Evolutionary conservation across 805 yeast genomes (phyloP).

Genomic region (Wickerhamomyces mucosus): DNA sequence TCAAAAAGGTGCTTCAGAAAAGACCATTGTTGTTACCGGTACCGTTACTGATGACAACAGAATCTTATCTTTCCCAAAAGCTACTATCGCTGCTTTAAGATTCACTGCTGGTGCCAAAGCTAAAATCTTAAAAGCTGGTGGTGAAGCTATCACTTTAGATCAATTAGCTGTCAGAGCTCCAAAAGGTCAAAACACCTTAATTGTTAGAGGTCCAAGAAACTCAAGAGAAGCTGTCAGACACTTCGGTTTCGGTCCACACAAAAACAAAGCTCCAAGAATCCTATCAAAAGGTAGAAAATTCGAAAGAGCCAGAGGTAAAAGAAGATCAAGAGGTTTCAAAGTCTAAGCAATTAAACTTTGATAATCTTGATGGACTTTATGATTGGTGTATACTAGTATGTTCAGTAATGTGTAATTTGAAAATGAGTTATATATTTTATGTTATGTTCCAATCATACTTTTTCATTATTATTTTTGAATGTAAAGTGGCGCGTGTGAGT

Average conservation of each 20-base stretch:
- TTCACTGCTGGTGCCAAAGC: slow-evolving; percentile 99
- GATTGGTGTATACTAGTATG: slow-evolving; percentile 13
- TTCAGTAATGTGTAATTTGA: slow-evolving; percentile 3
- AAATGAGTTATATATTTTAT: slow-evolving; percentile 1
- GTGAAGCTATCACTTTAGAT: slow-evolving; percentile 98
- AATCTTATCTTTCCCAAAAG: slow-evolving; percentile 88
- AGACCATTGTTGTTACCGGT: slow-evolving; percentile 97
- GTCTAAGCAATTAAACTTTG: slow-evolving; percentile 50
- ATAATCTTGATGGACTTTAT: slow-evolving; percentile 4
- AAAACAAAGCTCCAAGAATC: slow-evolving; percentile 98
- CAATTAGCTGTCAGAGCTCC: slow-evolving; percentile 99
- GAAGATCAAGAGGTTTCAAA: slow-evolving; percentile 99
- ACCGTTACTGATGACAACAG: slow-evolving; percentile 98
- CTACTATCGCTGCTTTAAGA: slow-evolving; percentile 98
- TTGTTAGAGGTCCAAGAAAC: slow-evolving; percentile 98
- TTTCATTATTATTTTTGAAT: no score
- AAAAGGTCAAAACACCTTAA: slow-evolving; percentile 97
- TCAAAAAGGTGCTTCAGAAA: slow-evolving; percentile 78
- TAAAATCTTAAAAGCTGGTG: slow-evolving; percentile 95
- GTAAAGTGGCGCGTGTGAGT: no score
- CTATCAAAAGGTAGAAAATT: slow-evolving; percentile 97
- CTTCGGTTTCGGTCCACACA: slow-evolving; percentile 99
- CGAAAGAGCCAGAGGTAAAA: slow-evolving; percentile 99
- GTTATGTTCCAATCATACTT: slow-evolving; percentile 1
- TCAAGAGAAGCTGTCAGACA: slow-evolving; percentile 99